These are phyloP conservation scores for Postia placenta DNA, from an alignment of 768 basidiomycete species.

Conservation along the genomic window DNA sequence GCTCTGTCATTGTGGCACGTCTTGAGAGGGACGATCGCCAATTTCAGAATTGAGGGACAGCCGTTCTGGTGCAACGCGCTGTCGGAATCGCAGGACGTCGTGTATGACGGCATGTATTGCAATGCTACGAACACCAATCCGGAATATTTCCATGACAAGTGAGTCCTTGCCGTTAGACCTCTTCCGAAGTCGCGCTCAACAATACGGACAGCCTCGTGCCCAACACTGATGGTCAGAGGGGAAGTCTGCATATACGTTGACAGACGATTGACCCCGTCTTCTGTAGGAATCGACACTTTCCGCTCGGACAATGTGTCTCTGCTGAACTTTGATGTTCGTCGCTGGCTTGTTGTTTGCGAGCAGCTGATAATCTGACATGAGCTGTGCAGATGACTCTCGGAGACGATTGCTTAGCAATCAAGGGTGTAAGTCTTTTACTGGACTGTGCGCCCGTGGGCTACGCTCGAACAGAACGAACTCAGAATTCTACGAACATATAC, in stretches of 20 bases:
- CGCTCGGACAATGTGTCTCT: conserved; percentile 42
- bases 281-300: conserved; percentile 48
- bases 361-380: neutral
- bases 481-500: conserved; percentile 52
- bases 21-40: conserved; percentile 34
- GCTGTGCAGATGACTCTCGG: conserved; percentile 41
- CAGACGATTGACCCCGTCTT: neutral
- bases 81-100: conserved; percentile 40
- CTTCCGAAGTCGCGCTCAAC: neutral
- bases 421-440: conserved; percentile 38
- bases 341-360: neutral
- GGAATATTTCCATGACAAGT: conserved; percentile 44
- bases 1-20: conserved; percentile 45
- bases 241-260: neutral
- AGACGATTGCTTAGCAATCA: conserved; percentile 58
- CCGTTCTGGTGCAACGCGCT: conserved; percentile 60
- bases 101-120: conserved; percentile 52
- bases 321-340: conserved; percentile 44
- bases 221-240: conserved; percentile 50
- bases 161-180: conserved; percentile 6
- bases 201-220: conserved; percentile 38
- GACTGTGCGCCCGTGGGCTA: neutral
- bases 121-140: conserved; percentile 54
- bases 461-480: too few species aligned
- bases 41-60: conserved; percentile 47